Percentiles rank a stretch among this genome's conserved stretches.
phyloP scores from a whole-genome alignment of 371 early-diverging fungal species.

The Sporodiniella umbellata region DNA sequence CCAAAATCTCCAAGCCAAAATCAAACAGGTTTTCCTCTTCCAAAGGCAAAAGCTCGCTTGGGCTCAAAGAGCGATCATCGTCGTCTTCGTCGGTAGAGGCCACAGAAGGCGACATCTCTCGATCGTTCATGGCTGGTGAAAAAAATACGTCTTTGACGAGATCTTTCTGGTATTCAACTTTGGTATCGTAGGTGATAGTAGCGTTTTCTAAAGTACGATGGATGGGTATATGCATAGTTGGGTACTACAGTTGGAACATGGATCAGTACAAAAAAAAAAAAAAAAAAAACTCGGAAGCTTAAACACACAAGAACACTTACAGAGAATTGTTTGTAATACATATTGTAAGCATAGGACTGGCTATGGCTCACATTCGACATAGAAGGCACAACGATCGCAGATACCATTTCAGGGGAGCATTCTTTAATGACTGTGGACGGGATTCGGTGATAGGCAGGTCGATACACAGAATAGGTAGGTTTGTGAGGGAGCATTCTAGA shows the following conservation, averaged over 20 bases:
- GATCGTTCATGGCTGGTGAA: slow-evolving; percentile 35
- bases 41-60: slow-evolving; percentile 5
- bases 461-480: slow-evolving; percentile 17
- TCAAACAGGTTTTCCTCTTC: slow-evolving; percentile 17
- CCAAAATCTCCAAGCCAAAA: slow-evolving; percentile 19
- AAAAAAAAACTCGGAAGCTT: too few relatives aligned
- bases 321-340: background rate
- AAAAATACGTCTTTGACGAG: slow-evolving; percentile 49
- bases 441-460: slow-evolving; percentile 29
- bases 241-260: slow-evolving; percentile 3
- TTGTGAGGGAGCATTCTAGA: slow-evolving; percentile 24
- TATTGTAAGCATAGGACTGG: slow-evolving; percentile 1
- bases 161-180: slow-evolving; percentile 31
- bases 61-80: slow-evolving; percentile 13
- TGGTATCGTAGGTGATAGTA: slow-evolving; percentile 44
- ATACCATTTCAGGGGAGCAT: slow-evolving; percentile 10
- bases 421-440: slow-evolving; percentile 13
- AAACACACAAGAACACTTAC: too few relatives aligned
- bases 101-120: slow-evolving; percentile 19
- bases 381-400: slow-evolving; percentile 28
- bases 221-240: slow-evolving; percentile 24
- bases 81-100: slow-evolving; percentile 15
- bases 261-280: too few relatives aligned
- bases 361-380: slow-evolving; percentile 11
- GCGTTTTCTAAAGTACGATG: slow-evolving; percentile 51